Conservation (phyloP, 2,329 filamentous ascomycete genomes). For the Epichloe uncinata region DNA sequence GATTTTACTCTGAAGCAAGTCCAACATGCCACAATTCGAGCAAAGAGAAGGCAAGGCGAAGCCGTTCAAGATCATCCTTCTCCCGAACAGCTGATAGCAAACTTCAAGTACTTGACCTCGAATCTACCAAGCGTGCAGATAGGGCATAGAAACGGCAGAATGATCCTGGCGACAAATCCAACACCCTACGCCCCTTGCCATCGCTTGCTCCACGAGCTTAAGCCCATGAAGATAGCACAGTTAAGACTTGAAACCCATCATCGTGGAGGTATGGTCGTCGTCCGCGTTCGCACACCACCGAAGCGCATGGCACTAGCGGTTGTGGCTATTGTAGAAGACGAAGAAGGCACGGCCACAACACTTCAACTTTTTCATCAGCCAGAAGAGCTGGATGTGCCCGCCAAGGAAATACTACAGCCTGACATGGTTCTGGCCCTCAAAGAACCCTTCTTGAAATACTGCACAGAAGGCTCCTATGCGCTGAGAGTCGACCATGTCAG, state of each 20-base stretch:
- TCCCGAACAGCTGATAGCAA: not conserved
- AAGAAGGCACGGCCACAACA: conserved; percentile 19
- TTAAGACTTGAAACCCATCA: conserved; percentile 20
- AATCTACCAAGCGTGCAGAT: too few relatives aligned
- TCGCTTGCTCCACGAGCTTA: conserved; percentile 9
- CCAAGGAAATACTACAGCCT: conserved; percentile 20
- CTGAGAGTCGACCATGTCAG: conserved; percentile 39
- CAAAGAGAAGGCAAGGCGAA: not conserved
- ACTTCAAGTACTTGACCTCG: not conserved
- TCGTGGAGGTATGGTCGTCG: conserved; percentile 8
- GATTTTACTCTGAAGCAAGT: not conserved
- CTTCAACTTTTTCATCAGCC: conserved; percentile 30
- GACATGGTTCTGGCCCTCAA: conserved; percentile 32
- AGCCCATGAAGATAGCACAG: conserved; percentile 13
- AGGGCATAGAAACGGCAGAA: too few relatives aligned
- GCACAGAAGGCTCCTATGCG: conserved; percentile 24
- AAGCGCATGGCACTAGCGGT: conserved; percentile 8
- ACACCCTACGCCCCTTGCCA: conserved; percentile 4
- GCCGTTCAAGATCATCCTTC: not conserved
- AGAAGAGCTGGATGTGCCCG: conserved; percentile 19
- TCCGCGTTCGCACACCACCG: conserved; percentile 12
- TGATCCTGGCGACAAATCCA: too few relatives aligned
- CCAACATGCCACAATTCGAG: not conserved
- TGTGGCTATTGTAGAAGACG: conserved; percentile 25
- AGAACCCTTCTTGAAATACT: conserved; percentile 37